phyloP scores from a whole-genome alignment of 2,329 filamentous ascomycete species.

The Alternaria sp. region DNA sequence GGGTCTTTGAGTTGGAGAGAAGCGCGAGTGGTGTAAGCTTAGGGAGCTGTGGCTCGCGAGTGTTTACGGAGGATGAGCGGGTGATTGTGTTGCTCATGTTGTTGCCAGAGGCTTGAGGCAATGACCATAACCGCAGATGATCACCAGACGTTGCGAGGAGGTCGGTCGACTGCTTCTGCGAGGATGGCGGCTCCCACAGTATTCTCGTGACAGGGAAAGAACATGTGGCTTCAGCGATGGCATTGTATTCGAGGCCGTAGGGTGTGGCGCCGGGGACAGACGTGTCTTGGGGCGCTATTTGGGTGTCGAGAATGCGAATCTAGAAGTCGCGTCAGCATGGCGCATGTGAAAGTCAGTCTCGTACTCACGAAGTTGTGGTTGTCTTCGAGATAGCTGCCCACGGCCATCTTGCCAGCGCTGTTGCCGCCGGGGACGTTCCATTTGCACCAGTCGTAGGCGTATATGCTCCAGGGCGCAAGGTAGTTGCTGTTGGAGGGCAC shows the following conservation, averaged over 20 bases:
- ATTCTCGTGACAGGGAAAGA: conserved; percentile 96
- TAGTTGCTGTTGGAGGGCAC: conserved; percentile 85
- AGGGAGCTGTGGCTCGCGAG: conserved; percentile 66
- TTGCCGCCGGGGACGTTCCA: conserved; percentile 78
- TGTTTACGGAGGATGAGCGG: conserved; percentile 68
- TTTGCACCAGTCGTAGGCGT: conserved; percentile 99
- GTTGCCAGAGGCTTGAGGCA: conserved; percentile 65
- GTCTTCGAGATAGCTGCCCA: conserved; percentile 97
- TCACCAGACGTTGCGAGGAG: conserved; percentile 94
- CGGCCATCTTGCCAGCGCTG: conserved; percentile 88
- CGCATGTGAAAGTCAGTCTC: neutral
- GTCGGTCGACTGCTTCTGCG: conserved; percentile 94
- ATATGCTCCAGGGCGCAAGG: conserved; percentile 91
- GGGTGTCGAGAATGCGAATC: conserved; percentile 97
- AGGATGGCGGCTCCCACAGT: conserved; percentile 93
- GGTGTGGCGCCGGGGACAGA: conserved; percentile 75
- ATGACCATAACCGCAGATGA: conserved; percentile 90
- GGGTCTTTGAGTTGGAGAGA: conserved; percentile 96
- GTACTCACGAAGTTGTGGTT: conserved; percentile 92
- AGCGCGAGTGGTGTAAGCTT: conserved; percentile 93
- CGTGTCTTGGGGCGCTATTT: conserved; percentile 73
- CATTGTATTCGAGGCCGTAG: conserved; percentile 86
- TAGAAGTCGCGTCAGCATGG: conserved; percentile 49
- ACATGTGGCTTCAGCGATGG: conserved; percentile 94
- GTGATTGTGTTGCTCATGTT: conserved; percentile 76